phyloP scores from a whole-genome alignment of 2,329 filamentous ascomycete species.

The Blumeriella jaapii region DNA sequence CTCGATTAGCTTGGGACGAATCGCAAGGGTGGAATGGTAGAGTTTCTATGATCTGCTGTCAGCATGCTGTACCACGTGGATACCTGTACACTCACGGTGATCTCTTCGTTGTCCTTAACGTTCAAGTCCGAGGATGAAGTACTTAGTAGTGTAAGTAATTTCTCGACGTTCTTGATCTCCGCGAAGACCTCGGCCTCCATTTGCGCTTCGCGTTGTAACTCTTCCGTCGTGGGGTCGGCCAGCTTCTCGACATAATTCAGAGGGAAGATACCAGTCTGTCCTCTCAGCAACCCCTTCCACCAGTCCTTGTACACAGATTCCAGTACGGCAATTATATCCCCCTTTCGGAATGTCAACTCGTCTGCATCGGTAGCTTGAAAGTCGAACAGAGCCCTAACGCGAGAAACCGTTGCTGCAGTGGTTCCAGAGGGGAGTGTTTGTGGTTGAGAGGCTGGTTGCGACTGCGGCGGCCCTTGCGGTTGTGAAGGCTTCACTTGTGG shows the following conservation, averaged over 20 bases:
- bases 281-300: constrained; percentile 94
- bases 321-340: constrained; percentile 91
- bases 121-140: constrained; percentile 70
- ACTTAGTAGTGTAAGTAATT: constrained; percentile 79
- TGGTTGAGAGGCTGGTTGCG: constrained; percentile 31
- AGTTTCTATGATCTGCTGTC: constrained; percentile 41
- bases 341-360: constrained; percentile 91
- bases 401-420: constrained; percentile 89
- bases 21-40: constrained; percentile 89
- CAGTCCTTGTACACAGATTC: constrained; percentile 99
- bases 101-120: constrained; percentile 92
- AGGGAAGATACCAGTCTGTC: constrained; percentile 94
- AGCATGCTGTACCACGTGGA: constrained; percentile 21
- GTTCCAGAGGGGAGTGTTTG: constrained; percentile 66
- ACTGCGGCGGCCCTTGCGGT: constrained; percentile 29
- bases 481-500: constrained; percentile 32
- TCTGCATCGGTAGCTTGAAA: constrained; percentile 90
- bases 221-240: constrained; percentile 84
- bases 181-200: constrained; percentile 80
- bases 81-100: constrained; percentile 49
- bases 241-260: constrained; percentile 98
- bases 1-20: constrained; percentile 93
- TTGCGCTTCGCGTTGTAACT: constrained; percentile 87
- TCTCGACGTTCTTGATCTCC: constrained; percentile 68
- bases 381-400: constrained; percentile 87